Evolutionary conservation across 2,329 filamentous ascomycete genomes (phyloP), one percentile per base, ranked within the genome.

Genomic region (Diaporthe caulivora): DNA sequence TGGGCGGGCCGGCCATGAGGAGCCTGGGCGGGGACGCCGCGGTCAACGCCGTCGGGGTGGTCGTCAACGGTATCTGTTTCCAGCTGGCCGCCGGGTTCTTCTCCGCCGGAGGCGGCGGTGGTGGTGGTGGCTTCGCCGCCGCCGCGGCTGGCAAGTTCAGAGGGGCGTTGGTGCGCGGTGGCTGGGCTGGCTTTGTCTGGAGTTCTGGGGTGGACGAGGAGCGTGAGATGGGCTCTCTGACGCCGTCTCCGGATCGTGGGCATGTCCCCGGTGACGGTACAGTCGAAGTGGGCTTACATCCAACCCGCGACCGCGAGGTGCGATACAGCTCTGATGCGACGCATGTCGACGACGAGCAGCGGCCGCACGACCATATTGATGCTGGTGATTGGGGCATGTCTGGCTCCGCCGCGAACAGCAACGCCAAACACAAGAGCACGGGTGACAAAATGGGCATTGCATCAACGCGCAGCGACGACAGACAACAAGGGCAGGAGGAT

Each of bases 31-130:
- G 87, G 0, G 87, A 87, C 71, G 77, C 80, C 4, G 84, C 84
- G 1, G 81, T 86, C 8, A 89, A 88, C 54, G 87, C 87, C 0
- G 84, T 85, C 2, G 80, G 89, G 58, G 87, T 89, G 7, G 87
- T 89, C 1, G 83, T 85, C 76, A 88, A 87, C 47, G 87, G 87
- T 3, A 87, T 89, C 10, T 75, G 80, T 31, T 83, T 79, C 64
- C 82, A 83, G 75, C 80, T 83, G 70, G 78, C 76, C 53, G 76
- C 82, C 70, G 81, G 81, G 1, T 78, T 83, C 0, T 81, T 80
- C 1, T 60, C 78, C 11, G 34, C 34, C 9, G 34, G 34, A 9
- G 5, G 5, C 13, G 11, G 37, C 2, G 37, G 37, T 0, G 78
- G 77, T 3, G 60, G 64, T 4, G 31, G 42, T 11, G 29, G 58